A percentile compares a stretch with the other conserved stretches of the same genome.
phyloP scores from a whole-genome alignment of 2,329 filamentous ascomycete species.

The Juglanconis oblonga region DNA sequence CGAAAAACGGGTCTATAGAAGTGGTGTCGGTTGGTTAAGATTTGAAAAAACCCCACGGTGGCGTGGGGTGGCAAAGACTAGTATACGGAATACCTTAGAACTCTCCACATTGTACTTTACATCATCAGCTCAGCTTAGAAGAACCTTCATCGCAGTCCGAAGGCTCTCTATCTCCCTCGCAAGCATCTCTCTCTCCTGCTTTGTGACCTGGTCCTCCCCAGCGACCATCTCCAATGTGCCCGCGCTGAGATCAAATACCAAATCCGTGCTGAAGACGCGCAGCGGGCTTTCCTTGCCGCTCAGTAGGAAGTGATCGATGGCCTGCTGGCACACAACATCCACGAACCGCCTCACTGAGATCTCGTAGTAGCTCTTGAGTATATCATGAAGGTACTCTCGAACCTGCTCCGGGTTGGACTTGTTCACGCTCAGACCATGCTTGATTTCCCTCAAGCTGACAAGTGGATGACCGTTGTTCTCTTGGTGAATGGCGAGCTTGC shows the following conservation, averaged over 20 bases:
- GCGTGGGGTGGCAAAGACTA: too few relatives aligned
- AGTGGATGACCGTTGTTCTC: not conserved
- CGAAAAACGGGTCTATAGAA: too few relatives aligned
- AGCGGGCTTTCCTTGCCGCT: conserved; percentile 48
- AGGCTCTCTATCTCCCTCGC: conserved; percentile 43
- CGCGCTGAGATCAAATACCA: conserved; percentile 44
- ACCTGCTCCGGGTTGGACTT: conserved; percentile 21
- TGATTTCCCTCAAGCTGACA: not conserved
- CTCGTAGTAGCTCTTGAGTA: conserved; percentile 59
- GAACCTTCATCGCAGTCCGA: conserved; percentile 29
- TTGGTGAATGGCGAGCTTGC: conserved; percentile 6
- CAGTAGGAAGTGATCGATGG: conserved; percentile 52
- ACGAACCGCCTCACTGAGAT: conserved; percentile 60
- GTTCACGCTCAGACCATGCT: not conserved
- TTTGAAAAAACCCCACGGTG: too few relatives aligned
- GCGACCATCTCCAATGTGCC: conserved; percentile 54
- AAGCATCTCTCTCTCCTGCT: conserved; percentile 40
- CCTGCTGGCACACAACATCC: conserved; percentile 60
- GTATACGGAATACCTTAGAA: too few relatives aligned
- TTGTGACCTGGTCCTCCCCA: conserved; percentile 48
- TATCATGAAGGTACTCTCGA: conserved; percentile 55
- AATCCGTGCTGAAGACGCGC: conserved; percentile 47
- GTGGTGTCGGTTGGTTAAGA: too few relatives aligned
- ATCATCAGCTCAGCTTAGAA: conserved; percentile 10
- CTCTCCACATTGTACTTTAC: too few relatives aligned